Evolutionary conservation across 1,139 yeast genomes (phyloP).

Genomic region (Nakaseomyces delphensis): DNA sequence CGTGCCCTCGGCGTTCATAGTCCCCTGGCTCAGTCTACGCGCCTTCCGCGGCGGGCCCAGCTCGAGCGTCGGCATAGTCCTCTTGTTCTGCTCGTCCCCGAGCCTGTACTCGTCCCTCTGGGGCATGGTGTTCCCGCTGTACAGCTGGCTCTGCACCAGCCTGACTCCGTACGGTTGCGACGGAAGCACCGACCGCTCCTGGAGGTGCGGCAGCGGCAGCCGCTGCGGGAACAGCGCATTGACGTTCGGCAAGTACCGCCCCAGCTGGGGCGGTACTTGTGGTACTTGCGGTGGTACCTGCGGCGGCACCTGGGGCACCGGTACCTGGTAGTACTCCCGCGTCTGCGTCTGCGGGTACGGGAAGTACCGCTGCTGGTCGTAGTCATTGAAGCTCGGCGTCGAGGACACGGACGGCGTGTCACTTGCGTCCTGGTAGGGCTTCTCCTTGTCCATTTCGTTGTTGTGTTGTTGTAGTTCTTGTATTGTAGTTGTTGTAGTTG

Average conservation of each 20-base stretch:
- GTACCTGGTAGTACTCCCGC: too few species aligned
- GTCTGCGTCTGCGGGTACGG: background rate
- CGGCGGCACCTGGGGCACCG: too few species aligned
- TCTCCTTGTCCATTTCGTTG: background rate
- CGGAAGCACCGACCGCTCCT: background rate
- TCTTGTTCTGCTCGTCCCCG: background rate
- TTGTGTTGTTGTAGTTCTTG: background rate
- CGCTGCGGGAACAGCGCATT: background rate
- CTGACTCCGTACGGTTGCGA: background rate
- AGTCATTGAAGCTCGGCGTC: conserved; percentile 3
- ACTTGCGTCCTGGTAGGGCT: background rate
- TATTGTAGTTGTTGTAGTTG: background rate
- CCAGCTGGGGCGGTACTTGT: too few species aligned
- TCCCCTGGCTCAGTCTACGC: background rate
- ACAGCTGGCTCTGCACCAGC: background rate
- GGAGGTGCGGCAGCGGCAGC: background rate
- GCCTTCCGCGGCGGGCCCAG: background rate
- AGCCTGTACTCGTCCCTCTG: conserved; percentile 1
- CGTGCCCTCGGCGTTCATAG: too few species aligned
- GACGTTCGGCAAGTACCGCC: background rate
- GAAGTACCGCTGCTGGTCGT: background rate
- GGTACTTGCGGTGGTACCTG: too few species aligned
- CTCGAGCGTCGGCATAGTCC: background rate
- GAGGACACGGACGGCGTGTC: conserved; percentile 1
- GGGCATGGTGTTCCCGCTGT: background rate